phyloP scores from a whole-genome alignment of 306 rosid species.

The Senna tora region DNA sequence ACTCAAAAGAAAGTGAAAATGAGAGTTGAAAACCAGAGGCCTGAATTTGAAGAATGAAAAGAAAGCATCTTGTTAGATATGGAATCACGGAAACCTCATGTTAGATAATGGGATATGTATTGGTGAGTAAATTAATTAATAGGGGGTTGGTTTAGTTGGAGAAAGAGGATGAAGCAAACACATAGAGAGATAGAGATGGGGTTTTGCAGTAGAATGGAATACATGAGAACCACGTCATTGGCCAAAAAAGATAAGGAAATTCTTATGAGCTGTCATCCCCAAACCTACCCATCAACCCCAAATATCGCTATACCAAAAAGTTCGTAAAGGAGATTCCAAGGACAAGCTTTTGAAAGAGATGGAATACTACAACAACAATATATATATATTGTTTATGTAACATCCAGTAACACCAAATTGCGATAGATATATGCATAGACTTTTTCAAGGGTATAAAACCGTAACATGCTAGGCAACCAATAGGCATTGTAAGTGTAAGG shows the following conservation, averaged over 20 bases:
- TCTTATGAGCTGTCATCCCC: constrained; percentile 17
- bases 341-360: constrained; percentile 39
- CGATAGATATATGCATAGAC: neutral
- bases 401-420: neutral
- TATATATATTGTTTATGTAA: constrained; percentile 22
- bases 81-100: neutral
- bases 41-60: constrained; percentile 24
- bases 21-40: constrained; percentile 19
- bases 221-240: constrained; percentile 22
- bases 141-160: neutral
- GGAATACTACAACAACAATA: constrained; percentile 1
- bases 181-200: neutral
- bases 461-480: constrained; percentile 5
- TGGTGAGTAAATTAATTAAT: neutral
- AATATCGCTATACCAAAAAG: neutral
- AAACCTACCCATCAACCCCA: constrained; percentile 28
- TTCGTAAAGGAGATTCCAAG: constrained; percentile 8
- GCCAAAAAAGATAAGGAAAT: constrained; percentile 18
- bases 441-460: neutral
- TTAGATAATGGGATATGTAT: neutral
- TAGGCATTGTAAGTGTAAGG: neutral
- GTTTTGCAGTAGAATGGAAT: constrained; percentile 11
- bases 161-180: neutral
- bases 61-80: constrained; percentile 8
- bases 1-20: neutral